Base-by-base conservation (phyloP, 2,329 filamentous ascomycete genomes). In the Madurella mycetomatis region DNA sequence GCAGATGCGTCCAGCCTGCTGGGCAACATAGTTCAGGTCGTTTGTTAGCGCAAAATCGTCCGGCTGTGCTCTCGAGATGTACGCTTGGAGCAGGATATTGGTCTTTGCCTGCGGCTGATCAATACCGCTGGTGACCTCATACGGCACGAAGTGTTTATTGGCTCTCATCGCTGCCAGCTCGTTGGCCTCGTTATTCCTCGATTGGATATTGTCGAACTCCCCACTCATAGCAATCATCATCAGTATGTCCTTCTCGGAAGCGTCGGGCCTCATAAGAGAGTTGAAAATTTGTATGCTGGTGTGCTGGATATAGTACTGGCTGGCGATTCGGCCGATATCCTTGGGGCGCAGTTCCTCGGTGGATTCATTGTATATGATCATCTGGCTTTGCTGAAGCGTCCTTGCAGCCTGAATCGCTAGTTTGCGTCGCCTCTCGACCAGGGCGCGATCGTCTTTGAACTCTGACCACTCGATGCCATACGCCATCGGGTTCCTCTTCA, bases 201-300 rank as follows among this genome's bases (percentile, higher is more conserved):
- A 91, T 67, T 96, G 92, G 41, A 99, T 89, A 62, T 99, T 96
- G 73, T 97, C 91, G 64, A 99, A 99, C 70, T 99, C 94, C 60
- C 92, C 91, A 68, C 92, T 96, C 88, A 94, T 91, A 63, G 90
- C 92, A 66, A 99, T 91, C 91, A 99, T 97, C 66, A 88, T 89
- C 51, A 99, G 76, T 45, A 96, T 86, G 66, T 99, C 94, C 5
- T 91, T 91, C 72, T 99, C 94, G 0, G 88, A 90, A 9, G 90
- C 86, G 25, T 85, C 82, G 1, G 90, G 86, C 49, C 82, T 81
- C 94, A 99, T 97, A 86, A 94, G 87, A 5, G 84, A 83, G 70
- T 97, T 99, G 81, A 99, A 99, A 41, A 97, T 88, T 68, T 97
- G 87, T 58, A 99, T 87, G 69, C 90, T 96, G 13, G 87, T 88